Percentiles rank a stretch among this genome's conserved stretches.
phyloP scores from a whole-genome alignment of 2,329 filamentous ascomycete genomes.

The Monosporascus cannonballus region DNA sequence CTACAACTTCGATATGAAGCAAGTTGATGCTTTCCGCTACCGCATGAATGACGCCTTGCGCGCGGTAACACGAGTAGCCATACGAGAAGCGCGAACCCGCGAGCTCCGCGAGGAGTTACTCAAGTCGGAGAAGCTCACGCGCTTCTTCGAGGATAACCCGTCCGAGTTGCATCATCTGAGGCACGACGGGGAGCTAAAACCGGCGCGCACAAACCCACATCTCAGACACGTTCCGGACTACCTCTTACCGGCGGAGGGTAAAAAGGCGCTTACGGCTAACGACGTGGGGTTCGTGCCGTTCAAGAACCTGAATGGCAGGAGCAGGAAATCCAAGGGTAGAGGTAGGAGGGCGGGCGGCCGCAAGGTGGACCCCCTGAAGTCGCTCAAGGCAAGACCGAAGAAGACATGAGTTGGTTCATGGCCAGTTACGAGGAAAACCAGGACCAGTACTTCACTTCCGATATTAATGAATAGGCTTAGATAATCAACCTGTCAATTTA shows the following conservation, averaged over 20 bases:
- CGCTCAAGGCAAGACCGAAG: slow-evolving; percentile 64
- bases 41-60: slow-evolving; percentile 88
- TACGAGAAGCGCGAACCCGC: slow-evolving; percentile 82
- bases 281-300: slow-evolving; percentile 74
- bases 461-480: background rate
- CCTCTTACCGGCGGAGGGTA: slow-evolving; percentile 71
- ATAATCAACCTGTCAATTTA: background rate
- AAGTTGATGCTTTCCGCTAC: slow-evolving; percentile 91
- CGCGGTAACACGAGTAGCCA: slow-evolving; percentile 80
- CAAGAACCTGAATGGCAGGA: slow-evolving; percentile 48
- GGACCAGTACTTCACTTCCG: background rate
- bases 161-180: slow-evolving; percentile 79
- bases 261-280: slow-evolving; percentile 57
- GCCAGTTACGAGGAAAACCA: background rate
- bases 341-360: slow-evolving; percentile 50
- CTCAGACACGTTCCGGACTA: slow-evolving; percentile 94
- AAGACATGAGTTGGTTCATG: slow-evolving; percentile 12
- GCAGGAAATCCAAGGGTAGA: slow-evolving; percentile 37
- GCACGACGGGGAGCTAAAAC: slow-evolving; percentile 82
- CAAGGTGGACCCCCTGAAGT: slow-evolving; percentile 81
- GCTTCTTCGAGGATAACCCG: slow-evolving; percentile 96
- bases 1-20: slow-evolving; percentile 91
- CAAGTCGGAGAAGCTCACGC: slow-evolving; percentile 88
- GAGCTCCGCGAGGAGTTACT: slow-evolving; percentile 86
- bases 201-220: slow-evolving; percentile 80